These are phyloP conservation scores for Suhomyces xylopsoci DNA, from an alignment of 805 yeast species.

Conservation along the genomic window DNA sequence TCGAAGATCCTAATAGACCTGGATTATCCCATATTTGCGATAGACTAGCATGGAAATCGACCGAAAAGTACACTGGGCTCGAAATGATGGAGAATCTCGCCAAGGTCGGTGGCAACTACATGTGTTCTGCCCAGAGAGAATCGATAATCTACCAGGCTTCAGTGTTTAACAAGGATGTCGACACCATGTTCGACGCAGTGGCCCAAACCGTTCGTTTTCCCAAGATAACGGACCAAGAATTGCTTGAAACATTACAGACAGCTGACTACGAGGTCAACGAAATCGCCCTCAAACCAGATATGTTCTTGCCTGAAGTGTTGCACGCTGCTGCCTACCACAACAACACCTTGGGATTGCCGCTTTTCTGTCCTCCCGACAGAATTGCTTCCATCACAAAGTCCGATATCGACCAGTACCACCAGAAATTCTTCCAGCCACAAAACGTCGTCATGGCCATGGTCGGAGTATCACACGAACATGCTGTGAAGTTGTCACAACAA, in stretches of 20 bases:
- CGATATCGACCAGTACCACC: constrained; percentile 59
- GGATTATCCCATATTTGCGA: constrained; percentile 86
- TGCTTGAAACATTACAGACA: constrained; percentile 67
- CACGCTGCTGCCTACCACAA: constrained; percentile 76
- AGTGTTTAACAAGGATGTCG: constrained; percentile 83
- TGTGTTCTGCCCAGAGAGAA: constrained; percentile 90
- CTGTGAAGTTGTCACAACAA: constrained; percentile 59
- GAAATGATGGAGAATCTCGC: constrained; percentile 76
- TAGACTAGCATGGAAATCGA: constrained; percentile 79
- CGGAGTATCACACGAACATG: constrained; percentile 72
- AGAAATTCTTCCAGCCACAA: constrained; percentile 70
- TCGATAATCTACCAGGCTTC: constrained; percentile 91
- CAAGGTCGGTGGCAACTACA: constrained; percentile 87
- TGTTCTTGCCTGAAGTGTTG: constrained; percentile 83
- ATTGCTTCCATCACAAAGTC: constrained; percentile 52
- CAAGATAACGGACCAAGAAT: constrained; percentile 60
- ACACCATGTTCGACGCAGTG: constrained; percentile 69
- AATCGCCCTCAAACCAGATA: constrained; percentile 77
- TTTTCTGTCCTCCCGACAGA: constrained; percentile 73
- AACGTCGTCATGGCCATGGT: constrained; percentile 82
- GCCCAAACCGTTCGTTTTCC: constrained; percentile 80
- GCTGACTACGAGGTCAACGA: constrained; percentile 82
- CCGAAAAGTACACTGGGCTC: constrained; percentile 53
- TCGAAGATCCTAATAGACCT: constrained; percentile 53
- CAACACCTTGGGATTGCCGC: constrained; percentile 80